Evolutionary conservation across 176 grass and related monocot species (phyloP).

Genomic region (Secale cereale): DNA sequence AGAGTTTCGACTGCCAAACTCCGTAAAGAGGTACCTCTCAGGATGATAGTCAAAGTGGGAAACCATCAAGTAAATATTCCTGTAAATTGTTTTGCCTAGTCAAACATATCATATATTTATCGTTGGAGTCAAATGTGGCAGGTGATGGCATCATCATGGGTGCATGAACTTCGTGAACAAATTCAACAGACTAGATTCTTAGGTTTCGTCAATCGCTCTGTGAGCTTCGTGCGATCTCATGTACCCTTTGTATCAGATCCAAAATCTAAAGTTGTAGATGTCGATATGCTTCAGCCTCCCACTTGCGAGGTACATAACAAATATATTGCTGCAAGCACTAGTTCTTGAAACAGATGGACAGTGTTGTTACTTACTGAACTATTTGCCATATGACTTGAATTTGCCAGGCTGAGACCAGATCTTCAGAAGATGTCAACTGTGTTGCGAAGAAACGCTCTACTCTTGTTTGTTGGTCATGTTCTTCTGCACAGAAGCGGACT

Average conservation of each 20-base stretch:
- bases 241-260: slow-evolving; percentile 62
- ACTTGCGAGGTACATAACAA: slow-evolving; percentile 33
- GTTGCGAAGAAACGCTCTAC: slow-evolving; percentile 31
- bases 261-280: slow-evolving; percentile 75
- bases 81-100: neutral
- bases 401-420: slow-evolving; percentile 31
- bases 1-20: slow-evolving; percentile 51
- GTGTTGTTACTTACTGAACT: neutral
- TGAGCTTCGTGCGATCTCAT: slow-evolving; percentile 71
- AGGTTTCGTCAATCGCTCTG: slow-evolving; percentile 65
- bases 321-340: slow-evolving; percentile 14
- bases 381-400: neutral
- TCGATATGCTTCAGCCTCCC: slow-evolving; percentile 45
- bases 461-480: slow-evolving; percentile 51
- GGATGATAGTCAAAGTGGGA: slow-evolving; percentile 9
- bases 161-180: slow-evolving; percentile 66
- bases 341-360: neutral
- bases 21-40: slow-evolving; percentile 51
- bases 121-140: slow-evolving; percentile 19
- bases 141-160: slow-evolving; percentile 74
- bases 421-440: slow-evolving; percentile 9
- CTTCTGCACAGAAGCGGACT: slow-evolving; percentile 15
- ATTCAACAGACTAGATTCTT: slow-evolving; percentile 83
- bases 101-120: slow-evolving; percentile 27
- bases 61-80: neutral